Conservation (phyloP, 306 rosid species). For the Cicer pinnatifidum region DNA sequence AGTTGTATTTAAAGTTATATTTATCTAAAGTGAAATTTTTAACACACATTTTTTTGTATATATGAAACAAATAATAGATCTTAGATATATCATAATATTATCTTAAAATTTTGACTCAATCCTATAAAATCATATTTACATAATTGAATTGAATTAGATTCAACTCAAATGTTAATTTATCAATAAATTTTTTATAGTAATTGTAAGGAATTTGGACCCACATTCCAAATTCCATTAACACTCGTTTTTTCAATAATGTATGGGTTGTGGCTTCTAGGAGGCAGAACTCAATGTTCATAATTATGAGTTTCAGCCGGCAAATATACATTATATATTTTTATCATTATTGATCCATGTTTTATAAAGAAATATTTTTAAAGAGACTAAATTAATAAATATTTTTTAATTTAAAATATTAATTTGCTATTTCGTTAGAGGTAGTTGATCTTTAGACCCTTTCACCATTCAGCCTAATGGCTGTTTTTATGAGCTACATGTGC, state of each 20-base stretch:
- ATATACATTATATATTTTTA: not conserved
- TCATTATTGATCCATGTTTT: too few species aligned
- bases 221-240: constrained; percentile 16
- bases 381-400: too few species aligned
- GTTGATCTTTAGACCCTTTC: not conserved
- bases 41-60: too few species aligned
- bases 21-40: too few species aligned
- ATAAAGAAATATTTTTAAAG: too few species aligned
- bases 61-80: too few species aligned
- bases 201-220: not conserved
- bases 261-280: not conserved
- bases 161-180: not conserved
- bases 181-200: not conserved
- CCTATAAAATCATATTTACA: too few species aligned
- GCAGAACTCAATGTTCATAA: constrained; percentile 29
- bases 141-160: not conserved
- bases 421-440: not conserved
- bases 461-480: not conserved
- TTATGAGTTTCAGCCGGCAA: not conserved
- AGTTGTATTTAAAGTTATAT: too few species aligned
- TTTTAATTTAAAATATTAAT: too few species aligned
- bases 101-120: too few species aligned
- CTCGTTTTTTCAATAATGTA: constrained; percentile 16
- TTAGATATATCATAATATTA: too few species aligned
- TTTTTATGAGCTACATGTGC: constrained; percentile 29